A percentile compares a stretch with the other conserved stretches of the same genome.
Conservation (phyloP, 306 rosid genomes). For the Vicia villosa region DNA sequence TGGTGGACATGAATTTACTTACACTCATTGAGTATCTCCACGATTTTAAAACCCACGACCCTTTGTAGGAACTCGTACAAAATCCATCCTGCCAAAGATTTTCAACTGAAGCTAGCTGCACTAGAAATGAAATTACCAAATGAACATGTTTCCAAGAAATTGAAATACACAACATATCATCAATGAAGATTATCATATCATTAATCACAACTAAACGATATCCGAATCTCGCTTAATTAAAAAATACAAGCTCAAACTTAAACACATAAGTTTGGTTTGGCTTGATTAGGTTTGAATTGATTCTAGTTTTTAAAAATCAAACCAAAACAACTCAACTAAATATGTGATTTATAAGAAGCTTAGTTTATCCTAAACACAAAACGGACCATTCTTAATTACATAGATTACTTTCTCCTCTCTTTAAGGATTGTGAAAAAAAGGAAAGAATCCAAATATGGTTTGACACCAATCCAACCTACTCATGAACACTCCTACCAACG, state of each 20-base stretch:
- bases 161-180: slow-evolving; percentile 22
- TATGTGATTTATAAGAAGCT: not conserved
- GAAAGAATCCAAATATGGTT: not conserved
- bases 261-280: not conserved
- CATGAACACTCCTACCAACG: not conserved
- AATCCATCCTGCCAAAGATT: slow-evolving; percentile 48
- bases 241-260: not conserved
- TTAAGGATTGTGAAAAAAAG: not conserved
- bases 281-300: not conserved
- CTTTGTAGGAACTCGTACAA: slow-evolving; percentile 42
- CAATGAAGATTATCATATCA: not conserved
- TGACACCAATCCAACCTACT: not conserved
- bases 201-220: not conserved
- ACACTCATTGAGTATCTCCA: slow-evolving; percentile 45
- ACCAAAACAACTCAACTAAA: not conserved
- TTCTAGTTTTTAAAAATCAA: not conserved
- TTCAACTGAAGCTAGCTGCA: slow-evolving; percentile 59
- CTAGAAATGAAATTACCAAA: slow-evolving; percentile 28
- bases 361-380: not conserved
- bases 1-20: slow-evolving; percentile 30
- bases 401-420: not conserved
- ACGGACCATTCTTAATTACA: not conserved
- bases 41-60: slow-evolving; percentile 52
- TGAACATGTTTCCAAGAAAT: slow-evolving; percentile 20
- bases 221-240: not conserved